Conservation (phyloP, 2,329 filamentous ascomycete species). For the Ceratocystiopsis sp. region DNA sequence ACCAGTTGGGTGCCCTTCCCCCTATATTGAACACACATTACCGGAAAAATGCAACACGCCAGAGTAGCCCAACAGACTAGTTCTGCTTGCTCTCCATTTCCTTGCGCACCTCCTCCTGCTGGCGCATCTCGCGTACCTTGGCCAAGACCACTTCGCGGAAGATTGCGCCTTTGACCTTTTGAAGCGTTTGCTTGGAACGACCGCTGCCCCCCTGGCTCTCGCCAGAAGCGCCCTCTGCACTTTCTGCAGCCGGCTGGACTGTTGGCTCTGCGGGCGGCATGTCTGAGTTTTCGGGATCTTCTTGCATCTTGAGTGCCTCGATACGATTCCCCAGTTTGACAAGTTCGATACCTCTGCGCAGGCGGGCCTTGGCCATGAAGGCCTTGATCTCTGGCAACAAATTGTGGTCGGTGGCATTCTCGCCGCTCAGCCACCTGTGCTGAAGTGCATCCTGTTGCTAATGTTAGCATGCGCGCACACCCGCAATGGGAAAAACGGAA, state of each 20-base stretch:
- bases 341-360: slow-evolving; percentile 86
- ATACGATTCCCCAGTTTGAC: slow-evolving; percentile 94
- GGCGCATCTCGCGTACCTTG: slow-evolving; percentile 85
- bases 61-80: slow-evolving; percentile 1
- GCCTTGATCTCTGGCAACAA: slow-evolving; percentile 92
- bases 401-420: slow-evolving; percentile 89
- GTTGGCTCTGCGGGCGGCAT: slow-evolving; percentile 48
- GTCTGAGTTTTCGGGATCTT: slow-evolving; percentile 59
- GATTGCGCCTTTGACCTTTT: slow-evolving; percentile 48
- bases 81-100: slow-evolving; percentile 40
- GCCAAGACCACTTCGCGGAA: slow-evolving; percentile 90
- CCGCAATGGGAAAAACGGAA: background rate
- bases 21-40: no score
- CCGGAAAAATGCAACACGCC: no score
- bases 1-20: no score
- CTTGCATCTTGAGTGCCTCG: slow-evolving; percentile 81
- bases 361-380: slow-evolving; percentile 78
- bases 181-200: slow-evolving; percentile 24
- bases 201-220: slow-evolving; percentile 10
- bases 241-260: background rate
- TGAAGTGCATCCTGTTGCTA: slow-evolving; percentile 48
- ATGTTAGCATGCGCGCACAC: background rate
- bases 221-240: background rate
- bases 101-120: slow-evolving; percentile 60
- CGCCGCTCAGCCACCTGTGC: slow-evolving; percentile 79